These are phyloP conservation scores for Saccharum hybrid DNA, from an alignment of 202 grass and related monocot species.

Conservation along the genomic window DNA sequence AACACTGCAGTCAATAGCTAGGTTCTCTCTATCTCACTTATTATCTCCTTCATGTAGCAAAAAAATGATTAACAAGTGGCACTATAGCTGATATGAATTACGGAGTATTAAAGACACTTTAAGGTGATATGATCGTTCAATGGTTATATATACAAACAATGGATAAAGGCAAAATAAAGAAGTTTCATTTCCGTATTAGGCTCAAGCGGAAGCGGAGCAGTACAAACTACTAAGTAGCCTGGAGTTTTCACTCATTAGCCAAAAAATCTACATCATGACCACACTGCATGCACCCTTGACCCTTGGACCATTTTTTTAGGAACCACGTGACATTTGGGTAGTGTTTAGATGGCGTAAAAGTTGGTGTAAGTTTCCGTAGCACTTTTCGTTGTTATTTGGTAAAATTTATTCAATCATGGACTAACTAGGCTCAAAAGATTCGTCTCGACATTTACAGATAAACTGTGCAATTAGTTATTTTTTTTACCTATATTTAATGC, in stretches of 20 bases:
- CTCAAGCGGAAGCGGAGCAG: neutral
- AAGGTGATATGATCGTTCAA: neutral
- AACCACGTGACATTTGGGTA: conserved; percentile 17
- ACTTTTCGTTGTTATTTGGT: too few relatives aligned
- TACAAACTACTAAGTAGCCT: neutral
- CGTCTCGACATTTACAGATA: too few relatives aligned
- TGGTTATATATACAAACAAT: neutral
- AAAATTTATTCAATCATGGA: too few relatives aligned
- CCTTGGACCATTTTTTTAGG: neutral
- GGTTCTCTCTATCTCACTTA: too few relatives aligned
- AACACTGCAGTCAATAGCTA: too few relatives aligned
- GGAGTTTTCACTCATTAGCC: neutral
- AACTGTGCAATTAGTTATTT: too few relatives aligned
- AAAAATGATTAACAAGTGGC: neutral
- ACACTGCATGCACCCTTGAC: neutral
- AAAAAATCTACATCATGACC: neutral
- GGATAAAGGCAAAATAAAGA: neutral
- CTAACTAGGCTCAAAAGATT: too few relatives aligned
- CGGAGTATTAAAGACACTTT: too few relatives aligned
- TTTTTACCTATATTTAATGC: too few relatives aligned
- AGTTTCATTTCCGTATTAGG: neutral
- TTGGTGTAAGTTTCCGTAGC: too few relatives aligned
- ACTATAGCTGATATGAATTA: neutral
- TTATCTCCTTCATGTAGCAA: neutral
- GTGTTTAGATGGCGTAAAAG: too few relatives aligned